Evolutionary conservation across 306 rosid species (phyloP).

Genomic region (Prunus dulcis): DNA sequence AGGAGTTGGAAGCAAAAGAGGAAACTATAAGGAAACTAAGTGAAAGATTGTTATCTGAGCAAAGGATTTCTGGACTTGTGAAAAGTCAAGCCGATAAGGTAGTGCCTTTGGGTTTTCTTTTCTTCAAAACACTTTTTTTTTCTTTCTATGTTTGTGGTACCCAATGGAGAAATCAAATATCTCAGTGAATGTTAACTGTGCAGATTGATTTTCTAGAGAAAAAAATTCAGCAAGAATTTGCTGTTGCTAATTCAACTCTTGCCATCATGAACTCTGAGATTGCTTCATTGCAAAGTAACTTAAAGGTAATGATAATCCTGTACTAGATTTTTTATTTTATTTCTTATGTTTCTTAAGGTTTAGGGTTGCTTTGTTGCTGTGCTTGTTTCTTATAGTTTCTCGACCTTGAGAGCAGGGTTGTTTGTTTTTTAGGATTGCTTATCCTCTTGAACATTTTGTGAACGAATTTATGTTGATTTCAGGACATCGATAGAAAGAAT

Average conservation of each 20-base stretch:
- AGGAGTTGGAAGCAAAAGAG: slow-evolving; percentile 49
- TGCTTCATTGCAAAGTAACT: slow-evolving; percentile 50
- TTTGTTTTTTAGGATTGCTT: too few relatives aligned
- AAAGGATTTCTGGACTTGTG: slow-evolving; percentile 44
- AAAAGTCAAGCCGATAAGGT: too few relatives aligned
- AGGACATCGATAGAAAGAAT: slow-evolving; percentile 97
- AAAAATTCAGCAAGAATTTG: too few relatives aligned
- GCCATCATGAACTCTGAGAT: slow-evolving; percentile 61
- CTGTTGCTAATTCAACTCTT: slow-evolving; percentile 41
- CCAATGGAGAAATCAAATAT: too few relatives aligned
- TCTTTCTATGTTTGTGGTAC: too few relatives aligned
- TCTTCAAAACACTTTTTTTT: too few relatives aligned
- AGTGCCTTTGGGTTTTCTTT: too few relatives aligned
- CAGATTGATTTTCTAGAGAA: too few relatives aligned
- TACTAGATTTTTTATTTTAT: background rate
- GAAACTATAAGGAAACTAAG: slow-evolving; percentile 56
- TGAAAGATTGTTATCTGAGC: slow-evolving; percentile 59
- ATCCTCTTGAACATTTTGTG: background rate
- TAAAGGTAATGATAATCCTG: slow-evolving; percentile 37
- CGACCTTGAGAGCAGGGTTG: too few relatives aligned
- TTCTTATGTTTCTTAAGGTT: background rate
- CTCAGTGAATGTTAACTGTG: too few relatives aligned
- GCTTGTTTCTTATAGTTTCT: too few relatives aligned
- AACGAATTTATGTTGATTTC: slow-evolving; percentile 16
- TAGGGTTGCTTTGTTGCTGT: background rate